Evolutionary conservation across 495 filamentous ascomycete species (phyloP).

Genomic region (Aspergillus asperescens): DNA sequence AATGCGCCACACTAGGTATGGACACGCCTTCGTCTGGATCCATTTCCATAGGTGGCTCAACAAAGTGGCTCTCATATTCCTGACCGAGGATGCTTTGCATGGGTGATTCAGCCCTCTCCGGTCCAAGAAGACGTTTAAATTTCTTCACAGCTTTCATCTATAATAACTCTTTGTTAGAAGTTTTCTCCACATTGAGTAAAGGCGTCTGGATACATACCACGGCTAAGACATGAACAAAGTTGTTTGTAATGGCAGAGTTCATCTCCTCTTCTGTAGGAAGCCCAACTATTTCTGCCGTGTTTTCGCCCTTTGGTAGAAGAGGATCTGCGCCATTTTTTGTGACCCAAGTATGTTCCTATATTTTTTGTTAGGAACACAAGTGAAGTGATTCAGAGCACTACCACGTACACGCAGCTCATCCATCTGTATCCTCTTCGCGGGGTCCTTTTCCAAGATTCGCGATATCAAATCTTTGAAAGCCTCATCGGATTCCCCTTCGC

Average conservation of each 20-base stretch:
- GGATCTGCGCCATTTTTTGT: constrained; percentile 77
- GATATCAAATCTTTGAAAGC: constrained; percentile 64
- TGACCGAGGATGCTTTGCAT: constrained; percentile 55
- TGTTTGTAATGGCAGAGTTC: constrained; percentile 82
- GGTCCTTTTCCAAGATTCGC: constrained; percentile 70
- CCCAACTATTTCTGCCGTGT: constrained; percentile 73
- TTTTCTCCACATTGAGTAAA: neutral
- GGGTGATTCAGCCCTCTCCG: constrained; percentile 40
- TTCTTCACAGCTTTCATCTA: constrained; percentile 89
- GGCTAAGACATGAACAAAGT: constrained; percentile 74
- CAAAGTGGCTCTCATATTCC: constrained; percentile 47
- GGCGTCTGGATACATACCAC: constrained; percentile 52
- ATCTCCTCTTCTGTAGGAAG: constrained; percentile 84
- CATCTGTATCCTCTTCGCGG: constrained; percentile 74
- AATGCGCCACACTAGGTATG: constrained; percentile 15
- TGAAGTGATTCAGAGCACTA: neutral
- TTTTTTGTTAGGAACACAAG: constrained; percentile 11
- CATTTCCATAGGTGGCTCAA: constrained; percentile 55
- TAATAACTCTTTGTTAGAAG: constrained; percentile 8
- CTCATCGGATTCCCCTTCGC: constrained; percentile 44
- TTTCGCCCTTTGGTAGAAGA: constrained; percentile 76
- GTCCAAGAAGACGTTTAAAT: constrained; percentile 63
- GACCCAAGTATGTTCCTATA: constrained; percentile 89
- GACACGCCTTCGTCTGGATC: constrained; percentile 38
- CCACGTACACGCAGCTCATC: constrained; percentile 66